Conservation (phyloP, 2,329 filamentous ascomycete genomes). For the Nemania serpens region DNA sequence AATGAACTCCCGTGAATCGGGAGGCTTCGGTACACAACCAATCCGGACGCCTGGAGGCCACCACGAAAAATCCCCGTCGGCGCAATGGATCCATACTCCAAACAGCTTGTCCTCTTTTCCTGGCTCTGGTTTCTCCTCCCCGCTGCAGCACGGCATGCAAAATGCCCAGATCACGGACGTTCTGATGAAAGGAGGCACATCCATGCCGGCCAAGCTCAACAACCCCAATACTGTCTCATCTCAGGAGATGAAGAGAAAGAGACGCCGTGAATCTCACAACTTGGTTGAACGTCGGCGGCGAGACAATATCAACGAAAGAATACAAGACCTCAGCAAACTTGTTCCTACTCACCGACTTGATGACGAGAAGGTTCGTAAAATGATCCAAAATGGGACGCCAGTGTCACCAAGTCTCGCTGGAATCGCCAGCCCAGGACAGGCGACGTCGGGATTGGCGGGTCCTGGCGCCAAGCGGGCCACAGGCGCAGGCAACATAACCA, state of each 20-base stretch:
- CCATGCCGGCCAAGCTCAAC: slow-evolving; percentile 84
- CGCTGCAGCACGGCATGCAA: slow-evolving; percentile 68
- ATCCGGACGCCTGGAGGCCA: slow-evolving; percentile 70
- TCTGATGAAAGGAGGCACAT: slow-evolving; percentile 83
- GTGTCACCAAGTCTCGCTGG: slow-evolving; percentile 81
- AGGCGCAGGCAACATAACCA: slow-evolving; percentile 82
- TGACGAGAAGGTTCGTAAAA: slow-evolving; percentile 95
- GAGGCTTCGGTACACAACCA: slow-evolving; percentile 75
- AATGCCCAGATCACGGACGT: slow-evolving; percentile 80
- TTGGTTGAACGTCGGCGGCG: slow-evolving; percentile 90
- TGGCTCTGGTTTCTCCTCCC: slow-evolving; percentile 87
- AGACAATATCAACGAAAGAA: slow-evolving; percentile 98
- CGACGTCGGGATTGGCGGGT: slow-evolving; percentile 86
- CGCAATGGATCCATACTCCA: slow-evolving; percentile 87
- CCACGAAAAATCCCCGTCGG: slow-evolving; percentile 84
- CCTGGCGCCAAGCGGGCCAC: slow-evolving; percentile 81
- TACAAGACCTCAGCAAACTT: slow-evolving; percentile 92
- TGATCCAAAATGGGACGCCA: slow-evolving; percentile 89
- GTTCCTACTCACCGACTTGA: slow-evolving; percentile 92
- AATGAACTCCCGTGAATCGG: slow-evolving; percentile 68
- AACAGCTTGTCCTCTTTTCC: slow-evolving; percentile 84
- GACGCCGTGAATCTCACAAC: slow-evolving; percentile 93
- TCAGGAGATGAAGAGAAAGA: slow-evolving; percentile 91
- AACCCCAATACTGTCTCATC: slow-evolving; percentile 65
- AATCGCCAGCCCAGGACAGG: slow-evolving; percentile 69